Percentiles rank a stretch among this genome's conserved stretches.
These are phyloP conservation scores for Volvariella volvacea DNA, from an alignment of 1,284 basidiomycete genomes.

Conservation along the genomic window DNA sequence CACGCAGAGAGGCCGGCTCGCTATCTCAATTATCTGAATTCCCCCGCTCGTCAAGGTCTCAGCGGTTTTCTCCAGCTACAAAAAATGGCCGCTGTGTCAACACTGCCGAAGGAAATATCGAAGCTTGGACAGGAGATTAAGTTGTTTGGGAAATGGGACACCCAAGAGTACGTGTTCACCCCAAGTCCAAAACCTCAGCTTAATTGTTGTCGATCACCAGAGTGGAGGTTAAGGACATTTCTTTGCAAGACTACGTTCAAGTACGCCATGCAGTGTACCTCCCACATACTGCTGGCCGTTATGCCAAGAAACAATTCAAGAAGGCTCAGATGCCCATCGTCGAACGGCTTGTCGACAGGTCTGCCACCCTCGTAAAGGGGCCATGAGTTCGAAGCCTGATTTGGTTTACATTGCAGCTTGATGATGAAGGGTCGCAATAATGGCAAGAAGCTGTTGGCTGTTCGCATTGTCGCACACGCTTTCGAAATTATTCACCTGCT, in stretches of 20 bases:
- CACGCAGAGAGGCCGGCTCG: neutral
- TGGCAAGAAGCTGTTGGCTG: conserved; percentile 99
- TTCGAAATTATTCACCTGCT: conserved; percentile 99
- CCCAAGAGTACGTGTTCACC: conserved; percentile 74
- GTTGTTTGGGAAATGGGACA: conserved; percentile 96
- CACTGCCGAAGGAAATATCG: conserved; percentile 81
- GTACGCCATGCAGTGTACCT: conserved; percentile 97
- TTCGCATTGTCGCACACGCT: conserved; percentile 99
- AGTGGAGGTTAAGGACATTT: conserved; percentile 99
- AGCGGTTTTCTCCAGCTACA: conserved; percentile 9
- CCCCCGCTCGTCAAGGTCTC: conserved; percentile 23
- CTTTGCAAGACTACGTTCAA: conserved; percentile 98
- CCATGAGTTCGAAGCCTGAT: too few relatives aligned
- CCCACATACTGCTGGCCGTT: conserved; percentile 98
- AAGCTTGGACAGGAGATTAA: conserved; percentile 85
- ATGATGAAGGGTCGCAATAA: conserved; percentile 99
- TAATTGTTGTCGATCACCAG: conserved; percentile 34
- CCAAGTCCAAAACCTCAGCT: conserved; percentile 8
- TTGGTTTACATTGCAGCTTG: conserved; percentile 51
- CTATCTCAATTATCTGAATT: conserved; percentile 12
- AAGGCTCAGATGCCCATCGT: conserved; percentile 99
- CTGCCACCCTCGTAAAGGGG: conserved; percentile 20
- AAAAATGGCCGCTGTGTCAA: conserved; percentile 57
- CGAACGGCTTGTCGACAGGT: conserved; percentile 98
- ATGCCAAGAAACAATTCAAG: conserved; percentile 99